These are phyloP conservation scores for Stromatinia cepivora DNA, from an alignment of 2,329 filamentous ascomycete genomes.

Conservation along the genomic window DNA sequence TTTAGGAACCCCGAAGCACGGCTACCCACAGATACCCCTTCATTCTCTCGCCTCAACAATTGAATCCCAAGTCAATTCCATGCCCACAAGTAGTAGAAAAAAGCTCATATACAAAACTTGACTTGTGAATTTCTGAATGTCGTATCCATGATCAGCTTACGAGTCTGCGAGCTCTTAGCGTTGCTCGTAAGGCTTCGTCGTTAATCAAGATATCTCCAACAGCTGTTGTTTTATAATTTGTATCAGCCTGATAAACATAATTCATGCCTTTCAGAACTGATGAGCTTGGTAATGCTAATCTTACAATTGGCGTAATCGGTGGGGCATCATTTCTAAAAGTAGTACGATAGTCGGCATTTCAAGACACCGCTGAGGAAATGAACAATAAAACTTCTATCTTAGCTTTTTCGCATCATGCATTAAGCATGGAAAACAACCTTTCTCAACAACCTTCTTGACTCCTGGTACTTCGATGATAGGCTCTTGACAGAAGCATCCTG, in stretches of 20 bases:
- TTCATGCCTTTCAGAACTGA: slow-evolving; percentile 19
- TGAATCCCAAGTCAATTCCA: not conserved
- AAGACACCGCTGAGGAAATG: slow-evolving; percentile 18
- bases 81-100: not conserved
- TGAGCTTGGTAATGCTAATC: not conserved
- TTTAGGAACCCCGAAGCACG: slow-evolving; percentile 13
- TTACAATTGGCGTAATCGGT: not conserved
- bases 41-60: slow-evolving; percentile 13
- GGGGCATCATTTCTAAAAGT: slow-evolving; percentile 13
- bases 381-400: slow-evolving; percentile 9
- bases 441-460: not conserved
- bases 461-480: not conserved
- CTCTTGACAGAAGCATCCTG: slow-evolving; percentile 15
- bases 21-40: slow-evolving; percentile 21
- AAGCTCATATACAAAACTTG: not conserved
- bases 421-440: not conserved
- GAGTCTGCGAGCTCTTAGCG: not conserved
- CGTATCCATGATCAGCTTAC: slow-evolving; percentile 11
- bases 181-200: not conserved
- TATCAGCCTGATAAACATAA: slow-evolving; percentile 19
- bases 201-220: slow-evolving; percentile 13
- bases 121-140: not conserved
- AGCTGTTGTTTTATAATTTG: slow-evolving; percentile 20
- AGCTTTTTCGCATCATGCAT: slow-evolving; percentile 13
- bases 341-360: slow-evolving; percentile 1